These are phyloP conservation scores for Diaporthe amygdali DNA, from an alignment of 2,329 filamentous ascomycete species.

Conservation along the genomic window DNA sequence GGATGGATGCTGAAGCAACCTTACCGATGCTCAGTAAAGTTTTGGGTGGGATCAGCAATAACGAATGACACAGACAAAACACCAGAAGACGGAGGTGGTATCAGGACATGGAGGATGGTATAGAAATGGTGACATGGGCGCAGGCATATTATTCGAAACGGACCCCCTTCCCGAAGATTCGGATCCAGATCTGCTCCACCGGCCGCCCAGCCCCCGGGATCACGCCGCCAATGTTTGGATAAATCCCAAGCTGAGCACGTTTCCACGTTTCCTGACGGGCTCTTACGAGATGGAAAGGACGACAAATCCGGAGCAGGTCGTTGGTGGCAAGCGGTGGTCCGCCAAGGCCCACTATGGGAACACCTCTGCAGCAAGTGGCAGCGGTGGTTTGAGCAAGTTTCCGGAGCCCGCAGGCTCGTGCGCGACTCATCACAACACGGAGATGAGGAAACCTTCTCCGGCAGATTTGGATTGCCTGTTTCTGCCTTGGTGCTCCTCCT, in stretches of 20 bases:
- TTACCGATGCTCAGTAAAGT: neutral
- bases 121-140: neutral
- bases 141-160: neutral
- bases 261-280: neutral
- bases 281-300: neutral
- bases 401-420: neutral
- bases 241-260: neutral
- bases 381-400: conserved; percentile 15
- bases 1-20: neutral
- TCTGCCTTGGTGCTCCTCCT: neutral
- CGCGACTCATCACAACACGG: neutral
- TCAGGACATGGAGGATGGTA: neutral
- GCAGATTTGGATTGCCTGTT: neutral
- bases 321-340: neutral
- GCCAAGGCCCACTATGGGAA: neutral
- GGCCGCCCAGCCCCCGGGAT: neutral
- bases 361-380: conserved; percentile 1
- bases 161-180: conserved; percentile 1
- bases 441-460: neutral
- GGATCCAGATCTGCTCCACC: neutral
- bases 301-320: neutral
- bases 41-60: neutral
- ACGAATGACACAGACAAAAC: neutral
- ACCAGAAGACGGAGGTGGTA: neutral
- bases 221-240: neutral